These are phyloP conservation scores for Dinochytrium kinnereticum DNA, from an alignment of 371 early-diverging fungal species.

Conservation along the genomic window DNA sequence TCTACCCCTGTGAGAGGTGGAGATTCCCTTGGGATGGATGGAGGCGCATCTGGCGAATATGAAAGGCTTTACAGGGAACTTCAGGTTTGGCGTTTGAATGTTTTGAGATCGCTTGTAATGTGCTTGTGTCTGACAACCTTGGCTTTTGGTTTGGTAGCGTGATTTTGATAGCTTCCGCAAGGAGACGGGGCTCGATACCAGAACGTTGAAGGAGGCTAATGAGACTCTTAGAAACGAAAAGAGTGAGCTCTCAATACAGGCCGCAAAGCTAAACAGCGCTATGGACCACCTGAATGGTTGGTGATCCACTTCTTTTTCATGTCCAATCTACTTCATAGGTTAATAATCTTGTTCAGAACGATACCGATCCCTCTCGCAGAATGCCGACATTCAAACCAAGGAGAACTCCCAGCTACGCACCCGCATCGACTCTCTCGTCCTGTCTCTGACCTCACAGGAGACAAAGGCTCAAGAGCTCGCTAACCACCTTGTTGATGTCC, in stretches of 20 bases:
- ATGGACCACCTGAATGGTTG: slow-evolving; percentile 35
- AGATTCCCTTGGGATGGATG: neutral
- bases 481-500: slow-evolving; percentile 47
- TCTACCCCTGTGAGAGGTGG: neutral
- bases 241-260: slow-evolving; percentile 46
- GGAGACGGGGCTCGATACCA: slow-evolving; percentile 57
- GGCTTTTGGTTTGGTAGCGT: slow-evolving; percentile 52
- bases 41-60: slow-evolving; percentile 16
- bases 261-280: slow-evolving; percentile 37
- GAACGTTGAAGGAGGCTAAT: slow-evolving; percentile 54
- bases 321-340: neutral
- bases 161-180: slow-evolving; percentile 63
- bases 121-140: no score
- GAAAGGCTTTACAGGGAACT: slow-evolving; percentile 34
- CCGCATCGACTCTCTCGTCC: slow-evolving; percentile 40
- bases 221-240: slow-evolving; percentile 42
- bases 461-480: slow-evolving; percentile 48
- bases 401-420: slow-evolving; percentile 52
- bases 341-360: slow-evolving; percentile 47
- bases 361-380: slow-evolving; percentile 55
- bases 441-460: slow-evolving; percentile 45
- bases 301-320: neutral
- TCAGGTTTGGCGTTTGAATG: slow-evolving; percentile 9
- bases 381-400: slow-evolving; percentile 47
- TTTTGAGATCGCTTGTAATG: no score